These are phyloP conservation scores for Syncephalis plumigaleata DNA, from an alignment of 371 early-diverging fungal species.

Conservation along the genomic window DNA sequence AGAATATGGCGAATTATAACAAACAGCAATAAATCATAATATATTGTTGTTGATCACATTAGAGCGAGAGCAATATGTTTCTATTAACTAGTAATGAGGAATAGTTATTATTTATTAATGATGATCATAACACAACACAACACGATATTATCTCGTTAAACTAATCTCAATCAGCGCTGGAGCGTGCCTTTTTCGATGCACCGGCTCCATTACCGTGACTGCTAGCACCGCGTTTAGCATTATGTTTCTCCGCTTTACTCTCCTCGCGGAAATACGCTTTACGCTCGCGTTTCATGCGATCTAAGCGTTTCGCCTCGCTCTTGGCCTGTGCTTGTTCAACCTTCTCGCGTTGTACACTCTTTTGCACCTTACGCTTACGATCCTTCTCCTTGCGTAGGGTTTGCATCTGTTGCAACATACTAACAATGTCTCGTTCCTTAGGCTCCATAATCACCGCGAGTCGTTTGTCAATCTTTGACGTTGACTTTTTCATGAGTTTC, in stretches of 20 bases:
- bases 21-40: too few relatives aligned
- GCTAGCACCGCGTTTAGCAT: neutral
- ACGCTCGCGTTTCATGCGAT: slow-evolving; percentile 14
- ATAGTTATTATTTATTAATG: too few relatives aligned
- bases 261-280: slow-evolving; percentile 3
- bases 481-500: slow-evolving; percentile 34
- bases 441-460: slow-evolving; percentile 83
- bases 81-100: too few relatives aligned
- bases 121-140: too few relatives aligned
- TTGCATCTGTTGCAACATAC: slow-evolving; percentile 68
- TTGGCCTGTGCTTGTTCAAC: slow-evolving; percentile 36
- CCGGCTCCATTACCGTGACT: too few relatives aligned
- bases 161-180: too few relatives aligned
- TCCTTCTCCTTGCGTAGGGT: slow-evolving; percentile 74
- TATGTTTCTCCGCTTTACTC: slow-evolving; percentile 1
- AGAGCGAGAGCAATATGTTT: too few relatives aligned
- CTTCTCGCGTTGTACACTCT: slow-evolving; percentile 21
- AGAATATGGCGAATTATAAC: too few relatives aligned
- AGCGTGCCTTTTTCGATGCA: too few relatives aligned
- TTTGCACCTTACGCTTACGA: slow-evolving; percentile 50
- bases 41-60: too few relatives aligned
- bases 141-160: too few relatives aligned
- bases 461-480: slow-evolving; percentile 25
- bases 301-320: slow-evolving; percentile 27
- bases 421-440: slow-evolving; percentile 69